Evolutionary conservation across 768 basidiomycete species (phyloP).

Genomic region (Suillus subluteus): DNA sequence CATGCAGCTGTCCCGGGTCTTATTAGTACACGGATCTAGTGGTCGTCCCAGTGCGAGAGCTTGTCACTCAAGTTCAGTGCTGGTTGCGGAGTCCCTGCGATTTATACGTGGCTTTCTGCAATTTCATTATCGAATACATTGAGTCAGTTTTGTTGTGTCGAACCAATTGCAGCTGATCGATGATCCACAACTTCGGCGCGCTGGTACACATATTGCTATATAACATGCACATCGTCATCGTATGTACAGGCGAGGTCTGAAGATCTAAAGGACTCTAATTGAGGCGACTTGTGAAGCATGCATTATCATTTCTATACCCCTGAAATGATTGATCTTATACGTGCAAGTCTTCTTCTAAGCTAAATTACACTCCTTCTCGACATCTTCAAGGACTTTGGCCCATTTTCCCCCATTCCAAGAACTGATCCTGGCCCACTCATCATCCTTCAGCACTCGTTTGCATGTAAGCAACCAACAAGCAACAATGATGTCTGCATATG

Average conservation of each 20-base stretch:
- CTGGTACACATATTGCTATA: background rate
- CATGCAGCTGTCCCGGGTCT: background rate
- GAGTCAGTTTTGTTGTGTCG: background rate
- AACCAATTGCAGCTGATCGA: background rate
- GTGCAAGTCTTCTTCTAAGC: background rate
- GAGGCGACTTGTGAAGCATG: background rate
- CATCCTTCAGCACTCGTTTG: constrained; percentile 22
- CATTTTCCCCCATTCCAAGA: constrained; percentile 32
- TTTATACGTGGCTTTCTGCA: background rate
- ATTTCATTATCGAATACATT: background rate
- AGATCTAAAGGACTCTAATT: background rate
- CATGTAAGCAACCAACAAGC: constrained; percentile 19
- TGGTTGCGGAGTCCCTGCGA: background rate
- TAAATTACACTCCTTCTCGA: constrained; percentile 30
- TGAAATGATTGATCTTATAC: background rate
- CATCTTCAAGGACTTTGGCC: constrained; percentile 27
- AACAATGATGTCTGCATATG: constrained; percentile 36
- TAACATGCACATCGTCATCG: background rate
- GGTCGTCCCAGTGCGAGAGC: background rate
- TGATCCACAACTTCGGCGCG: background rate
- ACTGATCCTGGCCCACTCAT: constrained; percentile 32
- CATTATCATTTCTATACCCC: background rate
- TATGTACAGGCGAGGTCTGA: background rate
- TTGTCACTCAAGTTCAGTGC: background rate
- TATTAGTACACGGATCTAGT: background rate